Conservation (phyloP, 2,329 filamentous ascomycete species). For the Aspergillus carbonarius region DNA sequence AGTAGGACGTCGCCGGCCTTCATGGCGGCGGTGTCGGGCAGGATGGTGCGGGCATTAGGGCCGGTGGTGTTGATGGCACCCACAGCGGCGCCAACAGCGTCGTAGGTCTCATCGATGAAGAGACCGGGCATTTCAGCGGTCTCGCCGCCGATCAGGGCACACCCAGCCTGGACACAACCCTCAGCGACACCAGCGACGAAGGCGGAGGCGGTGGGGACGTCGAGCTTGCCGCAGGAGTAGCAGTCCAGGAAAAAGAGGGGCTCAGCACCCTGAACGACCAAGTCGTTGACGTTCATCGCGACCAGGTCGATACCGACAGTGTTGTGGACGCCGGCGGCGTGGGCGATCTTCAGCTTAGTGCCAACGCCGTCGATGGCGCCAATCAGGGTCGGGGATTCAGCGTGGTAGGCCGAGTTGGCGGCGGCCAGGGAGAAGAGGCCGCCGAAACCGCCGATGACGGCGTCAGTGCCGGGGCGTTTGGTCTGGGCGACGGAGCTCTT, state of each 20-base stretch:
- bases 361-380: constrained; percentile 94
- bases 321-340: constrained; percentile 83
- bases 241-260: constrained; percentile 97
- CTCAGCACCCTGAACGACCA: constrained; percentile 92
- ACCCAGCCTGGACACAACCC: constrained; percentile 80
- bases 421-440: constrained; percentile 77
- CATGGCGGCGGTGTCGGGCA: constrained; percentile 78
- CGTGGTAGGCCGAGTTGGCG: constrained; percentile 68
- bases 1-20: constrained; percentile 77
- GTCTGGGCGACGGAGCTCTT: constrained; percentile 87
- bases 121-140: constrained; percentile 98
- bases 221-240: constrained; percentile 88
- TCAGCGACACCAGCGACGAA: constrained; percentile 89
- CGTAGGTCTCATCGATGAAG: constrained; percentile 85
- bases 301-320: constrained; percentile 96
- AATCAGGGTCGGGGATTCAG: constrained; percentile 76
- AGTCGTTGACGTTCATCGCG: constrained; percentile 98
- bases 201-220: constrained; percentile 72
- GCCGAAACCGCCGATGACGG: constrained; percentile 92
- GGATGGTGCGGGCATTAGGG: constrained; percentile 60
- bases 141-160: constrained; percentile 92
- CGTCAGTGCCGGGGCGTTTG: constrained; percentile 80
- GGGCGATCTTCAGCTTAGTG: constrained; percentile 95
- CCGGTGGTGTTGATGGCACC: constrained; percentile 66
- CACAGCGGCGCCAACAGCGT: constrained; percentile 85